phyloP scores from a whole-genome alignment of 331 rosid species.

The Pyracantha coccinea region DNA sequence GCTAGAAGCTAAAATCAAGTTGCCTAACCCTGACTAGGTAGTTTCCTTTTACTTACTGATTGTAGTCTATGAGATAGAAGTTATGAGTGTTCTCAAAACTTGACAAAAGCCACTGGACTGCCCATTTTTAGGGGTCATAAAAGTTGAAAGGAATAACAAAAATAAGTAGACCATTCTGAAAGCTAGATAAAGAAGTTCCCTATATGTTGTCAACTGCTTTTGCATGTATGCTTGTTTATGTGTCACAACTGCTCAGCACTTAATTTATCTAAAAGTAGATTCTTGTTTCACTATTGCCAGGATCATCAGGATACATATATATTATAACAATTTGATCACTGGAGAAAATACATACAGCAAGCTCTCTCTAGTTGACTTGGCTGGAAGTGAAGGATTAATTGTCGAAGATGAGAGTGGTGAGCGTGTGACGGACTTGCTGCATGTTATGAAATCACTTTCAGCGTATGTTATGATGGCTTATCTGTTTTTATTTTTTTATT shows the following conservation, averaged over 20 bases:
- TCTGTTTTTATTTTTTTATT: background rate
- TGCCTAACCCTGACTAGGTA: background rate
- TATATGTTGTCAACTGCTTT: background rate
- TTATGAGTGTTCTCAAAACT: background rate
- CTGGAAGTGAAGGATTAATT: conserved; percentile 95
- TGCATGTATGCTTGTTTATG: background rate
- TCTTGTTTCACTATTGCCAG: conserved; percentile 40
- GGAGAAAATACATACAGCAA: conserved; percentile 82
- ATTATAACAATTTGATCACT: conserved; percentile 61
- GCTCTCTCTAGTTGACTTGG: conserved; percentile 83
- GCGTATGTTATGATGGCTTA: conserved; percentile 56
- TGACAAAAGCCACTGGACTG: background rate
- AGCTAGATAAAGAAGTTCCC: background rate
- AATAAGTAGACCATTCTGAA: background rate
- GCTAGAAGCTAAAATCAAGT: background rate
- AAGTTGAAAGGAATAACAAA: background rate
- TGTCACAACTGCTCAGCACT: background rate
- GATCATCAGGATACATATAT: conserved; percentile 70
- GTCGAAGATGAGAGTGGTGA: conserved; percentile 85
- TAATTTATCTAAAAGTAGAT: conserved; percentile 24
- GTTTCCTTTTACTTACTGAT: background rate
- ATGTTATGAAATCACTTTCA: conserved; percentile 97
- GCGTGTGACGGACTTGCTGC: conserved; percentile 86
- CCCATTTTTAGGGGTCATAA: background rate
- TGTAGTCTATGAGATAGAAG: background rate